Evolutionary conservation across 2,329 filamentous ascomycete species (phyloP).

Genomic region (Colletotrichum sp.): DNA sequence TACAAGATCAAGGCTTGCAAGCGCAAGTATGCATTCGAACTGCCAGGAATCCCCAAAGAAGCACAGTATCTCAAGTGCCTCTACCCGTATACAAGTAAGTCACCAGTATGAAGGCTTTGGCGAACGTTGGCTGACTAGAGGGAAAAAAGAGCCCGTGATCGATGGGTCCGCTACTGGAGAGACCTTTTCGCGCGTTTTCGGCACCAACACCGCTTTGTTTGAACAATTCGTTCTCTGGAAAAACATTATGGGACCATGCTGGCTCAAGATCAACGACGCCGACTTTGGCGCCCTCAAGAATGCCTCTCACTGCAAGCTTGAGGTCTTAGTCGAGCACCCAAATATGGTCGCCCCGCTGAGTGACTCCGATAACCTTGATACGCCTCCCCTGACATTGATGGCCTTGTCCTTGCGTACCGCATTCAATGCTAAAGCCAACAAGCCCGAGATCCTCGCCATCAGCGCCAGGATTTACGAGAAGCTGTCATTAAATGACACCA

Average conservation of each 20-base stretch:
- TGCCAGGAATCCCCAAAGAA: conserved; percentile 85
- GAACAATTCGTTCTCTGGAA: conserved; percentile 99
- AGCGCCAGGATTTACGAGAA: conserved; percentile 94
- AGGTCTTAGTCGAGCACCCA: conserved; percentile 82
- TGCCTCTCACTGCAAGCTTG: conserved; percentile 95
- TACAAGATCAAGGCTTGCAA: conserved; percentile 93
- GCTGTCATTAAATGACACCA: conserved; percentile 85
- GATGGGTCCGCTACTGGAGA: conserved; percentile 76
- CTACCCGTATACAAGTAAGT: conserved; percentile 85
- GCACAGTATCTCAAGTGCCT: conserved; percentile 93
- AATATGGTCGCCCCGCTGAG: conserved; percentile 74
- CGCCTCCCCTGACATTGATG: conserved; percentile 93
- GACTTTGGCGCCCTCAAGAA: conserved; percentile 88
- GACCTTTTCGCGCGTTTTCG: conserved; percentile 94
- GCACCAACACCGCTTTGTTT: conserved; percentile 90
- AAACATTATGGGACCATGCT: conserved; percentile 98
- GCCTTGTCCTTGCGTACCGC: conserved; percentile 87
- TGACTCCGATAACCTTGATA: conserved; percentile 81
- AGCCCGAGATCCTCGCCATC: conserved; percentile 91
- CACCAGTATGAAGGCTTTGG: neutral
- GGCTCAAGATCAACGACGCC: conserved; percentile 87
- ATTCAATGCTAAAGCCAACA: conserved; percentile 91
- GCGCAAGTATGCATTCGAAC: conserved; percentile 94
- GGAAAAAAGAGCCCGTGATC: conserved; percentile 64
- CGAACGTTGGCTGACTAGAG: conserved; percentile 19